These are phyloP conservation scores for Knufia fluminis DNA, from an alignment of 2,329 filamentous ascomycete genomes.

Conservation along the genomic window DNA sequence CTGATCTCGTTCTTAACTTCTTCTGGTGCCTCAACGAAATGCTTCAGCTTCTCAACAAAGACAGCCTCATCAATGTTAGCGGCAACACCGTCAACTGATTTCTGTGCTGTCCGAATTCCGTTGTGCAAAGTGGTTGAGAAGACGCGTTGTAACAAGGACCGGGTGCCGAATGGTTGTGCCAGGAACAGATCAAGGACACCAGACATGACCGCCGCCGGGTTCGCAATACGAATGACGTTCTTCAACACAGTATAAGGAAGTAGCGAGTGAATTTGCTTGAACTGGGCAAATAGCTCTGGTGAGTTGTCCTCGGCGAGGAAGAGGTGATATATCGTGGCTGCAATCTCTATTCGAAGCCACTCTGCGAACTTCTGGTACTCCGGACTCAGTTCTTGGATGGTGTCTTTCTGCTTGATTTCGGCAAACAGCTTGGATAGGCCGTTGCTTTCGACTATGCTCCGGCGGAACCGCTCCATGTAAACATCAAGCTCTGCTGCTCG, in stretches of 20 bases:
- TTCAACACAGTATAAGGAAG: constrained; percentile 90
- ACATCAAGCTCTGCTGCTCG: constrained; percentile 88
- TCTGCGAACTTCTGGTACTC: constrained; percentile 98
- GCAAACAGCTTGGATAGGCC: constrained; percentile 86
- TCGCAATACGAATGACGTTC: constrained; percentile 92
- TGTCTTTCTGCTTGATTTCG: constrained; percentile 84
- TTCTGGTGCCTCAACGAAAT: constrained; percentile 68
- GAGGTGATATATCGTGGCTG: constrained; percentile 90
- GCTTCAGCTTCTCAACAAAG: constrained; percentile 70
- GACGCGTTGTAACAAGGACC: constrained; percentile 86
- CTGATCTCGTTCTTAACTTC: constrained; percentile 64
- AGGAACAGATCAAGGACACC: constrained; percentile 89
- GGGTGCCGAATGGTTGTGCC: constrained; percentile 83
- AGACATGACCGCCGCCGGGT: constrained; percentile 95
- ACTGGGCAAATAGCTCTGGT: constrained; percentile 87
- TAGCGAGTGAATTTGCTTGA: constrained; percentile 86
- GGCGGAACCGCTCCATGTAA: constrained; percentile 80
- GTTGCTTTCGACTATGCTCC: constrained; percentile 61
- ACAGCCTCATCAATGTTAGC: constrained; percentile 71
- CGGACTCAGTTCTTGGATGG: constrained; percentile 76
- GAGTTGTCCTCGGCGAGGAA: constrained; percentile 98
- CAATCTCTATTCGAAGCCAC: constrained; percentile 94
- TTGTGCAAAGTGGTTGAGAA: constrained; percentile 88
- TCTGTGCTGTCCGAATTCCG: constrained; percentile 77
- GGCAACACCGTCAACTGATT: constrained; percentile 69